Evolutionary conservation across 75 land plant genomes (phyloP), one percentile per base, ranked within the genome.

Genomic region (Gnetum montanum): DNA sequence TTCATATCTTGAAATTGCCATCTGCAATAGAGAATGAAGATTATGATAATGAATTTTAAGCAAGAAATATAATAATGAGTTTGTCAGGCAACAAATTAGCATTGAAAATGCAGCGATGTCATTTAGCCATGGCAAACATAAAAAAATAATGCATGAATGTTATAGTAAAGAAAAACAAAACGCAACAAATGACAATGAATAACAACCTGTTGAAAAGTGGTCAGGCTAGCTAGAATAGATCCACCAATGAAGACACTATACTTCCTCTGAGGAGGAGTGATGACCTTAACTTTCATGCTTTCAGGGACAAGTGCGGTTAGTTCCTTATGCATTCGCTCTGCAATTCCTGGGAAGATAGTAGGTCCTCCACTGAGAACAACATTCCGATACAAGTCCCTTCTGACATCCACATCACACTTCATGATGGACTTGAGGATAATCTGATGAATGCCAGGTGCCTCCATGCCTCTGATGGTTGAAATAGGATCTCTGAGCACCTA

Each of bases 221-320:
- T 78, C 33, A 78, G 66, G 16, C 79, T 74, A 33, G 82, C 82
- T 46, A 78, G 46, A 62, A 78, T 78, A 37, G 82, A 78, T 37
- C 82, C 82, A 38, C 82, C 82, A 58, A 78, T 78, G 79, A 78
- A 78, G 48, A 78, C 82, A 66, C 82, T 78, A 60, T 78, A 78
- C 57, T 78, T 78, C 61, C 82, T 78, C 51, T 74, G 74, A 2
- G 77, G 77, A 31, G 77, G 77, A 25, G 77, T 74, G 27, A 74
- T 74, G 13, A 74, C 77, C 62, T 74, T 74, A 36, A 74, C 70
- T 51, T 74, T 74, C 74, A 74, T 74, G 40, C 67, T 64, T 34
- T 63, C 64, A 13, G 78, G 78, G 6, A 75, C 78, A 7, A 75
- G 57, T n/a, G 78, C 69, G 23, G 78, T 75, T 6, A 75, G 70